A percentile compares a stretch with the other conserved stretches of the same genome.
These are phyloP conservation scores for Suillus ampliporus DNA, from an alignment of 768 basidiomycete species.

Conservation along the genomic window DNA sequence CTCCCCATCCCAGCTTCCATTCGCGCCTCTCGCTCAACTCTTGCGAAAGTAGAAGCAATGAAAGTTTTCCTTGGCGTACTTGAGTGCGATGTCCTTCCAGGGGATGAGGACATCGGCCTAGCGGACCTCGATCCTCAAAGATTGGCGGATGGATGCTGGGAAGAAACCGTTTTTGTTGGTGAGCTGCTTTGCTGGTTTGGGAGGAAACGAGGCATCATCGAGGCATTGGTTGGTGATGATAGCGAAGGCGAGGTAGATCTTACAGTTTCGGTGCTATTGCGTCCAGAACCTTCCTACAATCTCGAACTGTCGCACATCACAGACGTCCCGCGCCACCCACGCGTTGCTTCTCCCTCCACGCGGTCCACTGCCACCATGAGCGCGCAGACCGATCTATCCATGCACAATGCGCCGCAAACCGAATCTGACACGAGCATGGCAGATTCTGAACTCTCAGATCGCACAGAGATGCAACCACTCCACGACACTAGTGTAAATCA, in stretches of 20 bases:
- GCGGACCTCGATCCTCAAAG: conserved; percentile 66
- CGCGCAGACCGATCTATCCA: conserved; percentile 38
- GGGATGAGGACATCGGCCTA: conserved; percentile 67
- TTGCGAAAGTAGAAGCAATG: conserved; percentile 63
- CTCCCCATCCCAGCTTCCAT: conserved; percentile 50
- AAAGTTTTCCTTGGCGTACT: conserved; percentile 79
- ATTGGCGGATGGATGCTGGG: conserved; percentile 67
- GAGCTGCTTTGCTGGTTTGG: conserved; percentile 76
- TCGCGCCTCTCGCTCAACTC: conserved; percentile 42
- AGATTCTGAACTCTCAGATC: conserved; percentile 2
- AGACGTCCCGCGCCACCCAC: conserved; percentile 37
- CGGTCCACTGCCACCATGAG: conserved; percentile 44
- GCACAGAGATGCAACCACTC: conserved; percentile 11
- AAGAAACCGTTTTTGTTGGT: conserved; percentile 69
- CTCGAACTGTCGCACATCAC: conserved; percentile 30
- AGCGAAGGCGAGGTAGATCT: conserved; percentile 25
- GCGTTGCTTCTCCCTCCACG: conserved; percentile 36
- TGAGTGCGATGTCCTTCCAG: conserved; percentile 63
- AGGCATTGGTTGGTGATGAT: conserved; percentile 22
- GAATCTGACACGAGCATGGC: conserved; percentile 17
- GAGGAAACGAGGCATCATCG: conserved; percentile 43
- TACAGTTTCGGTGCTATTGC: conserved; percentile 32
- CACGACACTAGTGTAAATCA: not conserved
- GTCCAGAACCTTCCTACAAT: conserved; percentile 20
- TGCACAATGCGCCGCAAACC: conserved; percentile 30